Conservation (phyloP, 1,284 basidiomycete genomes). For the Gymnopus androsaceus region DNA sequence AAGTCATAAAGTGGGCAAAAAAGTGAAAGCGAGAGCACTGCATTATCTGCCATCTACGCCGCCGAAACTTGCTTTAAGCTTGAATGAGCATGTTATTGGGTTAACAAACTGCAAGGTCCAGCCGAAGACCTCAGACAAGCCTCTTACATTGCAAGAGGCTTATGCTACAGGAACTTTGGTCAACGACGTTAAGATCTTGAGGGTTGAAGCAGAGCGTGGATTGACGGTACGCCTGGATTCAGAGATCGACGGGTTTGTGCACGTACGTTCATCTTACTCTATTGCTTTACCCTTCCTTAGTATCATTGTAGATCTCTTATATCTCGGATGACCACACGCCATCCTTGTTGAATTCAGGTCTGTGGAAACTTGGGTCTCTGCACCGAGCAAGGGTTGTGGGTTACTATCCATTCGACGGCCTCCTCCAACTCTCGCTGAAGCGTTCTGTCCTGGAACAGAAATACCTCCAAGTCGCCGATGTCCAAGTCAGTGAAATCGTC, state of each 20-base stretch:
- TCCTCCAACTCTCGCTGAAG: conserved; percentile 86
- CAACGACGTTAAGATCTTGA: conserved; percentile 72
- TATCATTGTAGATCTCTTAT: conserved; percentile 79
- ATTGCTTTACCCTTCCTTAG: conserved; percentile 2
- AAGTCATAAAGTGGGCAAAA: conserved; percentile 79
- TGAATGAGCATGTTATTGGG: conserved; percentile 72
- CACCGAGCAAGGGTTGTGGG: conserved; percentile 92
- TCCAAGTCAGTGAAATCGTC: conserved; percentile 81
- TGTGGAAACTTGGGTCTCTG: conserved; percentile 77
- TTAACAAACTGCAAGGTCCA: conserved; percentile 44
- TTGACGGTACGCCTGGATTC: conserved; percentile 69
- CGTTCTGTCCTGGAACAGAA: conserved; percentile 83
- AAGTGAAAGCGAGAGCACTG: conserved; percentile 85
- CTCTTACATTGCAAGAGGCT: conserved; percentile 46
- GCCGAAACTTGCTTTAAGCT: conserved; percentile 80
- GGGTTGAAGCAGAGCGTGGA: conserved; percentile 83
- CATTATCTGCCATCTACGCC: conserved; percentile 77
- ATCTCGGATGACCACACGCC: conserved; percentile 89
- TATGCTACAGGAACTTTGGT: conserved; percentile 78
- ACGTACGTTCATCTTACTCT: conserved; percentile 56
- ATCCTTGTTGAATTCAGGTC: conserved; percentile 72
- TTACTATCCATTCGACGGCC: conserved; percentile 85
- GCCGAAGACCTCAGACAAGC: conserved; percentile 25
- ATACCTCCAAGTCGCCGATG: conserved; percentile 85
- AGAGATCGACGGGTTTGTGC: conserved; percentile 78